Conservation (phyloP, 768 basidiomycete genomes). For the Trametes sanguinea region DNA sequence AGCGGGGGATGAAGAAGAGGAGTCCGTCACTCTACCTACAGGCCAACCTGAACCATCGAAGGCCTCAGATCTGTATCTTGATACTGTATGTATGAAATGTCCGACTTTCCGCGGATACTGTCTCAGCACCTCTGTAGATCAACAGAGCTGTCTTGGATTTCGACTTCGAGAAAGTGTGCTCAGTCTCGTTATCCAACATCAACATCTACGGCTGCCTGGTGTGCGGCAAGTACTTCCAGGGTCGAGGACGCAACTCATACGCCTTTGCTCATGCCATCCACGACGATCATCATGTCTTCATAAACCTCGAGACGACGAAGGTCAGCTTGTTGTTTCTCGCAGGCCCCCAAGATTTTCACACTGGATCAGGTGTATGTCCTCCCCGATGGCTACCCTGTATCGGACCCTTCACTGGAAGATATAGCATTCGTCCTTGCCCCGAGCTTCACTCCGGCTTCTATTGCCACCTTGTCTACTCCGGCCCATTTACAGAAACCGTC, state of each 20-base stretch:
- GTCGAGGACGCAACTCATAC: constrained; percentile 88
- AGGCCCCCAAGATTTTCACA: constrained; percentile 15
- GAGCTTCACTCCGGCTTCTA: constrained; percentile 67
- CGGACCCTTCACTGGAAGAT: constrained; percentile 95
- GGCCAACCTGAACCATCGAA: constrained; percentile 30
- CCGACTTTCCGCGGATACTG: not conserved
- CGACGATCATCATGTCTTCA: constrained; percentile 98
- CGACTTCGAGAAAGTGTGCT: constrained; percentile 99
- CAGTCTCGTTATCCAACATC: constrained; percentile 93
- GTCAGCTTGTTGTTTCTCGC: constrained; percentile 42
- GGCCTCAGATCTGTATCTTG: constrained; percentile 89
- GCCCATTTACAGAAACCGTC: constrained; percentile 69
- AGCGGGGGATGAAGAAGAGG: constrained; percentile 32
- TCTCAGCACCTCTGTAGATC: constrained; percentile 53
- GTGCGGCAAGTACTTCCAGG: constrained; percentile 98
- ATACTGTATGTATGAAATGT: constrained; percentile 63
- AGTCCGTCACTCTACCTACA: constrained; percentile 23
- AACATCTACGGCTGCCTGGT: constrained; percentile 98
- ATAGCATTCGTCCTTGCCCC: constrained; percentile 90
- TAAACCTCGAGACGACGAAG: constrained; percentile 92
- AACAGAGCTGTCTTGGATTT: constrained; percentile 92
- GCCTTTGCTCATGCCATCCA: constrained; percentile 97
- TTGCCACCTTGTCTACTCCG: constrained; percentile 57
- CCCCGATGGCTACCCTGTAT: constrained; percentile 95
- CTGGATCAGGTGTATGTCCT: constrained; percentile 84